Evolutionary conservation across 495 filamentous ascomycete species (phyloP), one percentile per base, ranked within the genome.

Genomic region (Ramalina intermedia): DNA sequence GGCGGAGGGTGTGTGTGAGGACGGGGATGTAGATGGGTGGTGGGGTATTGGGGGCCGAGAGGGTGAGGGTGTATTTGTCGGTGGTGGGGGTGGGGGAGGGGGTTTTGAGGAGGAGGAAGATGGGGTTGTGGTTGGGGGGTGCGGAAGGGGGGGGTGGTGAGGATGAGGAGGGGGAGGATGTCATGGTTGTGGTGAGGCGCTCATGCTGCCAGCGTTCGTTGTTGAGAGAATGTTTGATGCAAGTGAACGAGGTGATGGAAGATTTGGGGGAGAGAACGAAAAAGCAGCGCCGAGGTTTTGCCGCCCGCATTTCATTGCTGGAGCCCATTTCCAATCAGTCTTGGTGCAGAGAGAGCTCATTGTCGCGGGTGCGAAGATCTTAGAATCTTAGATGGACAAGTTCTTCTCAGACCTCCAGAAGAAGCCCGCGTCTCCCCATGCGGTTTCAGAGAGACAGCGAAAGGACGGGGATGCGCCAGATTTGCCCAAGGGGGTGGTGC

Each of bases 401-500:
- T 49, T 53, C 41, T 55, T 54, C 45, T 44, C 29, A 18, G 47
- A 48, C 43, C 24, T 51, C 7, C 38, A 46, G 3, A 53, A 54
- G 37, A 46, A 44, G 17, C 36, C 12, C 6, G 23, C 27, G 21
- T 42, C 47, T 4, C 29, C 33, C 8, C 35, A 29, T 5, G 14
- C 47, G 8, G 21, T 48, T 0, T 36, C 47, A 24, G 53, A 58
- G 29, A 35, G 57, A 8, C 54, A 57, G 55, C 52, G 64, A 44
- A 49, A 54, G 29, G 46, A 58, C 40, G 47, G 66, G 27, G 68
- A 66, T 52, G 65, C 63, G 35, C 41, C 45, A 42, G 39, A 24
- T 4, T 51, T 79, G 24, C 82, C 85, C 13, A 93, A 87, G 63
- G 90, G 89, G 53, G 72, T 94, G 6, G 76, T 94, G 3, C 68